Evolutionary conservation across 2,329 filamentous ascomycete genomes (phyloP), one percentile per base, ranked within the genome.

Genomic region (Periconia macrospinosa): DNA sequence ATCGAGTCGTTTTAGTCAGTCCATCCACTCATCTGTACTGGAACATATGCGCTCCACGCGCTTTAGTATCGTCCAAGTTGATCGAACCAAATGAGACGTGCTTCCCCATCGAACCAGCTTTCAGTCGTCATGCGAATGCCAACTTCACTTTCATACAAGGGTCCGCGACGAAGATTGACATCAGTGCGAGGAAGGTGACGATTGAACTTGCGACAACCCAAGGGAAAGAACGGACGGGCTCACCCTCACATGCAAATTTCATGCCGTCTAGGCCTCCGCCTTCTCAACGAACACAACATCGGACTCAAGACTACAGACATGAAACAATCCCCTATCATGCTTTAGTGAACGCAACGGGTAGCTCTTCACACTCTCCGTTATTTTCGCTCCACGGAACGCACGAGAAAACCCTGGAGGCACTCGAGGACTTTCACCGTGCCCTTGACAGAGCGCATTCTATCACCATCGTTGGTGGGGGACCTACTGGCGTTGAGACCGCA

Each of bases 11-110:
- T 17, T 55, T 75, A n/a, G 52, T 74, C 33, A 64, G 60, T 17
- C 73, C 73, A 5, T 72, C 68, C 1, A 72, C 69, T 13, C 70
- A 74, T 47, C 55, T 74, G 35, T 74, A 72, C 59, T 74, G 69
- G 73, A 73, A 76, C 49, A 70, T 75, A 18, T 68, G 60, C 30
- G 72, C 69, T 10, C 73, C 73, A 15, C 63, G 71, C n/a, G 68
- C 66, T 7, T 47, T 75, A 7, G 70, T 74, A 13, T 63, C 62
- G 10, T 52, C 62, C 0, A 59, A 58, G 17, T 51, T 68, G 9
- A 56, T 73, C 18, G 58, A 63, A 7, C 49, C 62, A 17, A 62
- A 69, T 17, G 60, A 66, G 20, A 55, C 59, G 9, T 75, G 75
- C 55, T 55, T 70, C 20, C 61, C 68, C 6, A 67, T 75, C 50